Base-by-base conservation (phyloP, 768 basidiomycete genomes). In the Leccinum imitatum region DNA sequence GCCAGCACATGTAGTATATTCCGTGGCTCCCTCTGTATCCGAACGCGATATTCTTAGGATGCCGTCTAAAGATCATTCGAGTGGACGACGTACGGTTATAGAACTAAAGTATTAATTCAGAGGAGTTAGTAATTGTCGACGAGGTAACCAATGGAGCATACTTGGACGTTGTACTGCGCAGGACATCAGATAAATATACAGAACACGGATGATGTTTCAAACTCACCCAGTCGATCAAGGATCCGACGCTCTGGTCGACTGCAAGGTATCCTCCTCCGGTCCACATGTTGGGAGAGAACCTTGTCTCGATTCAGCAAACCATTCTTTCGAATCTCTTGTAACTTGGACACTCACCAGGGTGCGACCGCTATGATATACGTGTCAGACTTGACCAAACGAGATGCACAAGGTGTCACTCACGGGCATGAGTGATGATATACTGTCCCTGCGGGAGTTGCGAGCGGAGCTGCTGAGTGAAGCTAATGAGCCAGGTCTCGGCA, bases 1-100 rank as follows among this genome's bases (percentile, higher is more conserved):
- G 41, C 79, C 80, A 21, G 69, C 53, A 68, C 87, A 90, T 30
- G 84, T 86, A 6, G 84, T 85, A 68, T 89, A 90, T 66, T 87
- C 87, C 14, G 73, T 73, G 19, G 75, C 64, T 46, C 86, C 87
- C 79, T 88, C 87, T 87, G 69, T 44, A 19, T 19, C 14, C 35
- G 46, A 25, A 4, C 15, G 21, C 21, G 23, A 11, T 48, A 4
- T 21, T n/a, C 2, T 60, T 19, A 64, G 44, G 1, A 48, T 15
- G 17, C 41, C 44, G 31, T 6, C 0, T 50, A 31, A 1, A 6
- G 14, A 37, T 47, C 11, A 0, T 19, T 6, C 3, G 21, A 14
- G 3, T 6, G 2, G 30, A 50, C 13, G 8, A 39, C 71, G 52
- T 9, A 73, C 73, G 68, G n/a, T 73, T 73, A 31, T 73, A 75